Conservation (phyloP, 2,329 filamentous ascomycete genomes). For the Claviceps purpurea region DNA sequence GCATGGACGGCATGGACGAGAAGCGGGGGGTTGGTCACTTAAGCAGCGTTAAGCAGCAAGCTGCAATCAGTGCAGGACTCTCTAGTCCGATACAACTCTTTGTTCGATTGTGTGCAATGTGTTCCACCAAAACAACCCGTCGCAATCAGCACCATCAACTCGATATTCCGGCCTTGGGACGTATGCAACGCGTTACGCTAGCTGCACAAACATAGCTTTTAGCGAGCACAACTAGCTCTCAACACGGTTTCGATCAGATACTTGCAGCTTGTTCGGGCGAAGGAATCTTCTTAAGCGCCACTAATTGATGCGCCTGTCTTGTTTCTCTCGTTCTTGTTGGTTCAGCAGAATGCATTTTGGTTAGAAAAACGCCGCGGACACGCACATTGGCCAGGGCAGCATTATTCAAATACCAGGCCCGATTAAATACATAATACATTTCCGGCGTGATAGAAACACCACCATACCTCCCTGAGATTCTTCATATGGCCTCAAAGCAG, state of each 20-base stretch:
- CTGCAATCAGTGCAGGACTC: background rate
- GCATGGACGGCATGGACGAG: background rate
- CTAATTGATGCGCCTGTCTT: background rate
- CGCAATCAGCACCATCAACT: background rate
- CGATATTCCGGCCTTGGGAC: background rate
- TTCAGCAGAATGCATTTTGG: background rate
- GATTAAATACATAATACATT: background rate
- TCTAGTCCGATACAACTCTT: background rate
- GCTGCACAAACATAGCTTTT: background rate
- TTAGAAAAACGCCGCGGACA: background rate
- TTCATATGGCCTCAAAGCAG: background rate
- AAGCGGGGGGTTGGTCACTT: background rate
- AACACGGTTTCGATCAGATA: background rate
- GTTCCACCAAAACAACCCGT: background rate
- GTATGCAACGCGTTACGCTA: background rate
- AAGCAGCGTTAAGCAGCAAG: background rate
- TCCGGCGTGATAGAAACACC: background rate
- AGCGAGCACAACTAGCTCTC: background rate
- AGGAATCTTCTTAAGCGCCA: background rate
- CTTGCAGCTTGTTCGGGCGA: background rate
- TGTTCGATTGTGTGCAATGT: background rate
- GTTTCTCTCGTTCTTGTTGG: background rate
- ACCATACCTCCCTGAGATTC: background rate
- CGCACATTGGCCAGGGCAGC: background rate
- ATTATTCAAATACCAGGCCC: background rate